A percentile compares a stretch with the other conserved stretches of the same genome.
Conservation (phyloP, 176 grass and related monocot species). For the Puya raimondii region DNA sequence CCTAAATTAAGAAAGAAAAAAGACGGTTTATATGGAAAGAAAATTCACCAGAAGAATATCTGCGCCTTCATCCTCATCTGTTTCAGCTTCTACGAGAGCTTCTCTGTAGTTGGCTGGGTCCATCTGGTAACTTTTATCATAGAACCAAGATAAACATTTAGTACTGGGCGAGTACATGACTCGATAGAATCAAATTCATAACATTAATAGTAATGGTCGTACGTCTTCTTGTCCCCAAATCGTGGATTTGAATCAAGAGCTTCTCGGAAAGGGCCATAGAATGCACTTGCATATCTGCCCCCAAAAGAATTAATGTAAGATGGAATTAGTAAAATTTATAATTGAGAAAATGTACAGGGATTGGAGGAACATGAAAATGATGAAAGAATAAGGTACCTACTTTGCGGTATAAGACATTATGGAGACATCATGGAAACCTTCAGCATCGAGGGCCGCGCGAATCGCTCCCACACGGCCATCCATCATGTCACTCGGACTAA, state of each 20-base stretch:
- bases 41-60: conserved; percentile 75
- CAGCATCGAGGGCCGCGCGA: conserved; percentile 78
- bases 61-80: conserved; percentile 81
- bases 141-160: conserved; percentile 20
- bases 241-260: conserved; percentile 94
- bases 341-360: too few relatives aligned
- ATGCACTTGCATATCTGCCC: conserved; percentile 86
- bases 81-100: conserved; percentile 78
- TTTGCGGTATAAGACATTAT: conserved; percentile 99
- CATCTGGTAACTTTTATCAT: conserved; percentile 80
- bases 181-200: conserved; percentile 10
- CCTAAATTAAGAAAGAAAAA: background rate
- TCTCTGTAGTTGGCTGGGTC: conserved; percentile 96
- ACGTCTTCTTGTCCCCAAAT: conserved; percentile 99
- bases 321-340: conserved; percentile 1
- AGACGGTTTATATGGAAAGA: background rate
- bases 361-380: too few relatives aligned
- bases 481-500: conserved; percentile 99
- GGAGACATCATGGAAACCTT: conserved; percentile 91
- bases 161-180: conserved; percentile 13
- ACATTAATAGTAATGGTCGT: conserved; percentile 11
- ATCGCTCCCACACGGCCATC: conserved; percentile 87
- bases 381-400: conserved; percentile 36
- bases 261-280: conserved; percentile 96
- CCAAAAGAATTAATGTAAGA: conserved; percentile 15